Base-by-base conservation (phyloP, 441 rosid genomes). In the Francoa sonchifolia region DNA sequence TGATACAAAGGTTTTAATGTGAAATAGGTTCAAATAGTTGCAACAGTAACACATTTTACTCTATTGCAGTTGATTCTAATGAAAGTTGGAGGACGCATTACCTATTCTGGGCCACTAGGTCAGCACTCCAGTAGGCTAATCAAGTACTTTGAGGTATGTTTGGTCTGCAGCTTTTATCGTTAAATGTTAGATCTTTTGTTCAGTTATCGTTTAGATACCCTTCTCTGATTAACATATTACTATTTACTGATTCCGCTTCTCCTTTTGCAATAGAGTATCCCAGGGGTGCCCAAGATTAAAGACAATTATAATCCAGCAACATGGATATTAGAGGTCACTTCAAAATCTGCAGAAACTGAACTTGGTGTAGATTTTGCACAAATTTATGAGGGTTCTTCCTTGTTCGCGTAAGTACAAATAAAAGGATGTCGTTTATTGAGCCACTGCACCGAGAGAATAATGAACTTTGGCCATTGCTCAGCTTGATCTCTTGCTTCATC, bases 301-400 rank as follows among this genome's bases (percentile, higher is more conserved):
- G 90, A 80, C 0, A 74, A 62, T 44, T 76, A 76, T 52, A 80
- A 80, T 55, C 90, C 85, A 1, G 90, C 90, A 0, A 76, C 90
- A 44, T 80, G 90, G 90, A 76, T 80, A 80, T 61, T 80, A 22
- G 90, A 76, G 64, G 85, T 74, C 46, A 80, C 82, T 65, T 80
- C 90, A 8, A n/a, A n/a, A n/a, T n/a, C n/a, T n/a, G 20, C 64
- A 1, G 73, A 85, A 30, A 76, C 76, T 33, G 90, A 80, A 68
- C 67, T 80, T 36, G 61, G 59, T 34, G 63, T 74, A 19, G 82
- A 76, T 57, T 80, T 80, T 40, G 80, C 82, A 39, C 18, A 15
- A 32, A 39, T 62, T 14, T 81, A 73, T 34, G 41, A 48, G 39
- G 50, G 37, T 6, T 77, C 93, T 19, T 5, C 57, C 29, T 54